A percentile compares a stretch with the other conserved stretches of the same genome.
These are phyloP conservation scores for Fusarium haematococcum DNA, from an alignment of 2,329 filamentous ascomycete genomes.

Conservation along the genomic window DNA sequence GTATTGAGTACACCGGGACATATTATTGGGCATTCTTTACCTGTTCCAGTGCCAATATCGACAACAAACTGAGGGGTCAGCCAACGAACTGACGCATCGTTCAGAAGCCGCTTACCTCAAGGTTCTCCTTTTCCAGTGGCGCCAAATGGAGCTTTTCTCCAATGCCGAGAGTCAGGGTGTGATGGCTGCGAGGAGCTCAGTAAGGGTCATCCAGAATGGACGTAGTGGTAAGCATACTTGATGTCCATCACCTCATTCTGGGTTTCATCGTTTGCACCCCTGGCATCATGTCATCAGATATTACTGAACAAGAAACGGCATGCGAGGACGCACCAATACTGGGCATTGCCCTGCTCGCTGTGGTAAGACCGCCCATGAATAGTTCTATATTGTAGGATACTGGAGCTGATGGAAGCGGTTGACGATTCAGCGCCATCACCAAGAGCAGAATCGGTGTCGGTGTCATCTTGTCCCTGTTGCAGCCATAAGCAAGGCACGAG, in stretches of 20 bases:
- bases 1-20: neutral
- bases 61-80: neutral
- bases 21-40: neutral
- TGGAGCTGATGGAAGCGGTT: constrained; percentile 27
- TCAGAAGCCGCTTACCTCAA: constrained; percentile 8
- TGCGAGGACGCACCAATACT: constrained; percentile 18
- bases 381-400: constrained; percentile 20
- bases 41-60: constrained; percentile 34
- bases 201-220: neutral
- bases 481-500: neutral
- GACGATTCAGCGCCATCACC: constrained; percentile 29
- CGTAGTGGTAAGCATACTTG: constrained; percentile 12
- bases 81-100: no score
- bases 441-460: constrained; percentile 25
- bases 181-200: constrained; percentile 11
- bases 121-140: constrained; percentile 11
- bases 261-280: constrained; percentile 25
- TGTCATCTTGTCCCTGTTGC: neutral
- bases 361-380: constrained; percentile 33
- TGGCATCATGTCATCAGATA: neutral
- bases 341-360: constrained; percentile 19
- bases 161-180: constrained; percentile 18
- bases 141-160: constrained; percentile 23
- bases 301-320: neutral
- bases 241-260: constrained; percentile 30